phyloP scores from a whole-genome alignment of 495 filamentous ascomycete genomes.

The Acidomyces sp. region DNA sequence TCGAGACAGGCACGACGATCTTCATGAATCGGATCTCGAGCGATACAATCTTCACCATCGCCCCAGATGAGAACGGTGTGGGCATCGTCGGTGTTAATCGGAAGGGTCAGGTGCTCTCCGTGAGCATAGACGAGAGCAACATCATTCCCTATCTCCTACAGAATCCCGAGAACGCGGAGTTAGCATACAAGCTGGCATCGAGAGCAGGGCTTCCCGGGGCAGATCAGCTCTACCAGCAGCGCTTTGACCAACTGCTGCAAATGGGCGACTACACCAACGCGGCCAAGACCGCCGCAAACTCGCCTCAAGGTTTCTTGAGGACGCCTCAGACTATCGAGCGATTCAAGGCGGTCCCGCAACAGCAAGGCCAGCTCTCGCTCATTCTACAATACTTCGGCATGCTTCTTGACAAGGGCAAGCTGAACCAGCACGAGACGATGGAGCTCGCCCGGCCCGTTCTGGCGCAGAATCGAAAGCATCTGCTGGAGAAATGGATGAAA shows the following conservation, averaged over 20 bases:
- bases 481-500: slow-evolving; percentile 93
- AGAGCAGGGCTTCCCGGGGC: slow-evolving; percentile 86
- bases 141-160: slow-evolving; percentile 89
- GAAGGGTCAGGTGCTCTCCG: slow-evolving; percentile 89
- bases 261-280: slow-evolving; percentile 71
- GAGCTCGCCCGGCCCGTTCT: slow-evolving; percentile 88
- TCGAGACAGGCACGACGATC: slow-evolving; percentile 92
- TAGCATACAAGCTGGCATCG: slow-evolving; percentile 92
- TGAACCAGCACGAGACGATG: slow-evolving; percentile 87
- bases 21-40: slow-evolving; percentile 99
- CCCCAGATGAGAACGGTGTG: slow-evolving; percentile 65
- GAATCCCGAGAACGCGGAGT: slow-evolving; percentile 78
- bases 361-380: slow-evolving; percentile 68
- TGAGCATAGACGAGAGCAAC: slow-evolving; percentile 79
- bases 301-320: slow-evolving; percentile 85
- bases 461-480: slow-evolving; percentile 82
- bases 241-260: slow-evolving; percentile 73
- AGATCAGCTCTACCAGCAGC: slow-evolving; percentile 83
- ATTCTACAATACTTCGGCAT: slow-evolving; percentile 97
- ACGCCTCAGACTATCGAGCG: slow-evolving; percentile 87
- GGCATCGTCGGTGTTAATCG: slow-evolving; percentile 93
- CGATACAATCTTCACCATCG: slow-evolving; percentile 95
- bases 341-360: slow-evolving; percentile 73
- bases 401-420: slow-evolving; percentile 81
- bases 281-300: slow-evolving; percentile 91